These are phyloP conservation scores for Physaria fendleri DNA, from an alignment of 345 rosid genomes.

Conservation along the genomic window DNA sequence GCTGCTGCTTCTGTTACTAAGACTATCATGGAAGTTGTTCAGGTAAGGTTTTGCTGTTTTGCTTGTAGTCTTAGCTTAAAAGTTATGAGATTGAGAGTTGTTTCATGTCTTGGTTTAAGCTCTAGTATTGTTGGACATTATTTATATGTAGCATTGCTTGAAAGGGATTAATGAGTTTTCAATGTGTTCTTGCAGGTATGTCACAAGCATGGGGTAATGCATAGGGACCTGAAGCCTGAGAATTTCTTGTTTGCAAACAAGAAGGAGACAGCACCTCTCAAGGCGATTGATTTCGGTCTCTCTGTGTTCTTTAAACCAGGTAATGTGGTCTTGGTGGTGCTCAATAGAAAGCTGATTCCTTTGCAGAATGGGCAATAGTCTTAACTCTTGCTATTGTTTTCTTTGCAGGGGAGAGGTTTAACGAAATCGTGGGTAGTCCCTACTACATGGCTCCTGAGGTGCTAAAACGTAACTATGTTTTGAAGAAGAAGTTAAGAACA, in stretches of 20 bases:
- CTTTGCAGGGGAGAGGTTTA: constrained; percentile 68
- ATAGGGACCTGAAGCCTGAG: constrained; percentile 90
- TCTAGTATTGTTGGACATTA: not conserved
- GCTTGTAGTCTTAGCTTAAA: not conserved
- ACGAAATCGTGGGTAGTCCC: too few species aligned
- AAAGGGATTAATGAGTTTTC: not conserved
- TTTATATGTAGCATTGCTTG: constrained; percentile 7
- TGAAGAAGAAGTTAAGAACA: constrained; percentile 93
- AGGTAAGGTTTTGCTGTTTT: constrained; percentile 37
- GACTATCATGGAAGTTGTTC: constrained; percentile 92
- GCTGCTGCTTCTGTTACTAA: constrained; percentile 88
- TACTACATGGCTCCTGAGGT: too few species aligned
- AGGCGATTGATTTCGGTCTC: constrained; percentile 93
- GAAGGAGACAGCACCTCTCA: constrained; percentile 75
- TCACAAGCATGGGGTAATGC: constrained; percentile 89
- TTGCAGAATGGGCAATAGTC: not conserved
- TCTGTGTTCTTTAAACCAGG: constrained; percentile 96
- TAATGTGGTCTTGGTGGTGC: constrained; percentile 26
- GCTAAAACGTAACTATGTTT: too few species aligned
- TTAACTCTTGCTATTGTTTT: constrained; percentile 3
- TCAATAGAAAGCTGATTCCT: not conserved
- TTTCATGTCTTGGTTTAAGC: not conserved
- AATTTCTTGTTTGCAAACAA: constrained; percentile 86
- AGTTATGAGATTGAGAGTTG: not conserved
- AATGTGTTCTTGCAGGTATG: constrained; percentile 50